Evolutionary conservation across 345 rosid genomes (phyloP), one percentile per base, ranked within the genome.

Genomic region (Hypericum androsaemum): DNA sequence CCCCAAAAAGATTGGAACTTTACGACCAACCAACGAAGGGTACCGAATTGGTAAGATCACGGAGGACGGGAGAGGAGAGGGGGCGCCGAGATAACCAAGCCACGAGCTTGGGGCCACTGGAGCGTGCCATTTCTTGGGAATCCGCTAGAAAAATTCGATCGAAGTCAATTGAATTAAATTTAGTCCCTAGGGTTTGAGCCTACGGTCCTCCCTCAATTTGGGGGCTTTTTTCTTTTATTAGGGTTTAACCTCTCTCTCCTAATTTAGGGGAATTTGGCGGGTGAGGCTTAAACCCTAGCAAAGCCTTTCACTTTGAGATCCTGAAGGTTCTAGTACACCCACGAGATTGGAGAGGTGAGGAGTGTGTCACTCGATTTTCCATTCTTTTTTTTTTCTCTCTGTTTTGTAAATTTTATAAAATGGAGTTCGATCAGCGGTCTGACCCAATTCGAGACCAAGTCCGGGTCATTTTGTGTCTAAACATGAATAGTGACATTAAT

Each of bases 91-190:
- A 62, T 53, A 79, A 52, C 66, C 61, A 69, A 37, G 63, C 76
- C 56, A 79, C 62, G 61, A 84, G 76, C 64, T 74, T 81, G 46
- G 66, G 70, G 70, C 95, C 92, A 65, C 64, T 74, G 40, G 77
- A 60, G 47, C 82, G 80, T 59, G 73, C 74, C 95, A 89, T 89
- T 65, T 65, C 69, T 22, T n/a, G n/a, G n/a, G n/a, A n/a, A n/a
- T n/a, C n/a, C n/a, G 32, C 32, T 22, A 4, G 32, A 22, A 22
- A 22, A 22, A 22, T 22, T 22, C 32, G 32, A 22, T 22, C 32
- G 2, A 22, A 22, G 32, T 22, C 32, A 22, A 22, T 22, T 22
- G 32, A 22, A 22, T 1, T 22, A 4, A 22, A 22, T 22, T 22
- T 22, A 4, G 32, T 22, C 4, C 32, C 32, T 22, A 22, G 32